Evolutionary conservation across 495 filamentous ascomycete genomes (phyloP), one percentile per base, ranked within the genome.

Genomic region (Talaromyces liani): DNA sequence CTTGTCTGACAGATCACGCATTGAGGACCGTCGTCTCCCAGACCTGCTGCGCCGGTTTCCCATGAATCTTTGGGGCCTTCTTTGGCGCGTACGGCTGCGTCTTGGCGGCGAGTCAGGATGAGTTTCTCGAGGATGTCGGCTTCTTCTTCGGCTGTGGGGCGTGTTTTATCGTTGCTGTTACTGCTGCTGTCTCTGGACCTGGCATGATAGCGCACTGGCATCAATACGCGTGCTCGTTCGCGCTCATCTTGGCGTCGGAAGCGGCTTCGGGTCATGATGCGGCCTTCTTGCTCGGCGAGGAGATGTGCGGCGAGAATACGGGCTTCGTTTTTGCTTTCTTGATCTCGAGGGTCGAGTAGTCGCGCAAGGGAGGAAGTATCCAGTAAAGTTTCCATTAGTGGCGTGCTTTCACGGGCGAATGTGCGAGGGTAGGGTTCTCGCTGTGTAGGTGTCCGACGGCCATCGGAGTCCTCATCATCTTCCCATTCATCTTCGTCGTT

Each of bases 1-100:
- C 80, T 84, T 27, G 85, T 85, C 70, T 98, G 94, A 69, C 94
- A 98, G 4, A 98, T 90, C 1, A 97, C 94, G 70, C 94, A 98
- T 60, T 90, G 88, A 4, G 92, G 93, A 0, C 93, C 91, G 55
- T 85, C 84, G 1, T 81, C 78, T 2, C 88, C 91, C 65, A 93
- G 82, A 1, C 88, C 88, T 9, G 84, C 86, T 0, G 84, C 89
- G 3, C 90, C 89, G 2, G 80, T 80, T 29, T 84, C 80, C 84
- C 89, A 93, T 0, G 83, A 63, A 6, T 36, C 81, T 4, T 54
- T 39, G 8, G 72, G 67, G 7, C 63, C 70, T 27, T 68, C 67
- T 31, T 51, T 39, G 3, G 65, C 27, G 22, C 60, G 68, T 0
- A 68, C 61, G 6, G 71, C 63, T 14, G 67, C 60, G 33, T 75